A percentile compares a stretch with the other conserved stretches of the same genome.
phyloP scores from a whole-genome alignment of 2,329 filamentous ascomycete species.

The Paecilomyces fulvus region DNA sequence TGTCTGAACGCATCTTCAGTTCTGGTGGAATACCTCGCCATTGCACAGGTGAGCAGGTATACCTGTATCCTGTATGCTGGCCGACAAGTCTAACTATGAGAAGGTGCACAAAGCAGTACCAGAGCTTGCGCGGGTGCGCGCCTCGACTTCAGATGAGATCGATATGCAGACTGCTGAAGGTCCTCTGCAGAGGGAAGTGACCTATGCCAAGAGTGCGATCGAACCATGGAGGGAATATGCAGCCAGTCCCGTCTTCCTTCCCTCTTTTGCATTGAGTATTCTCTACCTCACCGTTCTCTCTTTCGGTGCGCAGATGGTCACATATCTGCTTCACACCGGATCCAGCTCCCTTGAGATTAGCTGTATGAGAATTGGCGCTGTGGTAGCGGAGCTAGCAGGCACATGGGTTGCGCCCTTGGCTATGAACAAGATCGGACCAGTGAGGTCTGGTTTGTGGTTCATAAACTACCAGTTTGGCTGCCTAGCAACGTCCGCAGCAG shows the following conservation, averaged over 20 bases:
- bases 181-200: slow-evolving; percentile 1
- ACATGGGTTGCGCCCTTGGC: slow-evolving; percentile 45
- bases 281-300: slow-evolving; percentile 49
- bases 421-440: slow-evolving; percentile 45
- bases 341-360: slow-evolving; percentile 43
- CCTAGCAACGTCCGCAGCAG: slow-evolving; percentile 37
- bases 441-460: slow-evolving; percentile 64
- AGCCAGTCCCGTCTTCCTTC: slow-evolving; percentile 25
- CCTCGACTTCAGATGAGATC: background rate
- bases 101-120: slow-evolving; percentile 15
- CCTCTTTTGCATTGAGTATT: slow-evolving; percentile 43
- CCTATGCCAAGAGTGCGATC: slow-evolving; percentile 4
- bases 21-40: slow-evolving; percentile 33
- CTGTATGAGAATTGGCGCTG: slow-evolving; percentile 38
- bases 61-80: background rate
- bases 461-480: slow-evolving; percentile 58
- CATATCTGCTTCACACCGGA: slow-evolving; percentile 44
- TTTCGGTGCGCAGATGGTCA: slow-evolving; percentile 48
- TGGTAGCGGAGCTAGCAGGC: slow-evolving; percentile 45
- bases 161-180: background rate
- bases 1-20: slow-evolving; percentile 35
- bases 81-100: background rate
- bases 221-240: slow-evolving; percentile 21
- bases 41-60: slow-evolving; percentile 22
- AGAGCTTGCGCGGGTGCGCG: slow-evolving; percentile 7